Conservation (phyloP, 192 early-diverging fungal genomes). For the Mycoemilia scoparia region DNA sequence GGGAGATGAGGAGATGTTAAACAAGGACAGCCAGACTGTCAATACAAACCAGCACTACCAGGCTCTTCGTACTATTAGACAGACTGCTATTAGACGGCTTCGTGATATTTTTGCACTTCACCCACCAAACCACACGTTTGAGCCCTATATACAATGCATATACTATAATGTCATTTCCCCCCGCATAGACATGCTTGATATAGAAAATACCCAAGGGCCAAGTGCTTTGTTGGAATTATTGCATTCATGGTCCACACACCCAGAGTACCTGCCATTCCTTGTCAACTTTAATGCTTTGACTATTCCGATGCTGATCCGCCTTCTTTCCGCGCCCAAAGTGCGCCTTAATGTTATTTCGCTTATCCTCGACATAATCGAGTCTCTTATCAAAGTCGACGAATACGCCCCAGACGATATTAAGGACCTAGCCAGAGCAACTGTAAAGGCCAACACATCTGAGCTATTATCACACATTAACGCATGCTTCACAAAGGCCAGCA, state of each 20-base stretch:
- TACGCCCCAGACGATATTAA: slow-evolving; percentile 21
- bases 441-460: slow-evolving; percentile 15
- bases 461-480: slow-evolving; percentile 21
- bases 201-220: slow-evolving; percentile 78
- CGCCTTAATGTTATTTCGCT: slow-evolving; percentile 46
- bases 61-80: slow-evolving; percentile 31
- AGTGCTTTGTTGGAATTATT: slow-evolving; percentile 65
- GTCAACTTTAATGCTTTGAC: slow-evolving; percentile 39
- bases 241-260: slow-evolving; percentile 50
- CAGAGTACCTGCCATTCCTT: slow-evolving; percentile 46
- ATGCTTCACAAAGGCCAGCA: slow-evolving; percentile 10
- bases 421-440: slow-evolving; percentile 10
- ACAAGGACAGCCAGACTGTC: slow-evolving; percentile 4
- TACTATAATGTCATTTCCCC: slow-evolving; percentile 49
- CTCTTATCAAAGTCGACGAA: slow-evolving; percentile 38
- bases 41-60: slow-evolving; percentile 8
- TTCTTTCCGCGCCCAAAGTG: slow-evolving; percentile 66
- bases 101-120: slow-evolving; percentile 45
- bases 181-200: slow-evolving; percentile 45
- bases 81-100: slow-evolving; percentile 53
- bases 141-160: slow-evolving; percentile 54
- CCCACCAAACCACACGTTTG: slow-evolving; percentile 53
- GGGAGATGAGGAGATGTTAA: slow-evolving; percentile 3
- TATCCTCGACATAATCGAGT: slow-evolving; percentile 59
- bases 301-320: slow-evolving; percentile 46